Evolutionary conservation across 345 rosid species (phyloP).

Genomic region (Toxicodendron radicans): DNA sequence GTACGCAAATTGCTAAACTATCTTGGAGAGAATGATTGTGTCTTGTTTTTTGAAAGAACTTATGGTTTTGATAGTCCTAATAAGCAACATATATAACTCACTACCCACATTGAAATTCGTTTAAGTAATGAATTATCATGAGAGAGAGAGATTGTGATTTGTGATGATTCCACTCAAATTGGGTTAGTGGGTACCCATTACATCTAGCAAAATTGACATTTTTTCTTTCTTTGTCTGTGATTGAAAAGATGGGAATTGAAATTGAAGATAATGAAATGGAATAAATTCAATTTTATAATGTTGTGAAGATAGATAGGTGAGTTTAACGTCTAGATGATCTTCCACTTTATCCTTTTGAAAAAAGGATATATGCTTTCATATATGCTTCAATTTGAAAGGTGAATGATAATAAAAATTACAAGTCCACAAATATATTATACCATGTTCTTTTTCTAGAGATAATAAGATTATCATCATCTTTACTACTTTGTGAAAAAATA

Average conservation of each 20-base stretch:
- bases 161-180: slow-evolving; percentile 20
- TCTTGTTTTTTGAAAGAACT: slow-evolving; percentile 26
- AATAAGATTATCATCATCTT: too few species aligned
- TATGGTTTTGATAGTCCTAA: slow-evolving; percentile 10
- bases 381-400: neutral
- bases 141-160: slow-evolving; percentile 2
- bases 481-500: too few species aligned
- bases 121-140: slow-evolving; percentile 9
- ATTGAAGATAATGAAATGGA: slow-evolving; percentile 15
- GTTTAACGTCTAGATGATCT: neutral
- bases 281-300: slow-evolving; percentile 10
- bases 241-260: slow-evolving; percentile 12
- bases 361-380: neutral
- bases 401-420: neutral
- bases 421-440: neutral
- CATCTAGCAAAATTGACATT: slow-evolving; percentile 15
- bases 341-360: slow-evolving; percentile 1
- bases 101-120: slow-evolving; percentile 15
- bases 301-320: neutral
- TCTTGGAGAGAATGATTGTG: slow-evolving; percentile 30
- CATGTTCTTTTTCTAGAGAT: too few species aligned
- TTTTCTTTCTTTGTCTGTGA: neutral
- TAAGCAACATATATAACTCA: slow-evolving; percentile 19
- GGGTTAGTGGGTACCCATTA: slow-evolving; percentile 25
- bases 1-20: slow-evolving; percentile 18